These are phyloP conservation scores for Botrytis byssoidea DNA, from an alignment of 2,329 filamentous ascomycete species.

Conservation along the genomic window DNA sequence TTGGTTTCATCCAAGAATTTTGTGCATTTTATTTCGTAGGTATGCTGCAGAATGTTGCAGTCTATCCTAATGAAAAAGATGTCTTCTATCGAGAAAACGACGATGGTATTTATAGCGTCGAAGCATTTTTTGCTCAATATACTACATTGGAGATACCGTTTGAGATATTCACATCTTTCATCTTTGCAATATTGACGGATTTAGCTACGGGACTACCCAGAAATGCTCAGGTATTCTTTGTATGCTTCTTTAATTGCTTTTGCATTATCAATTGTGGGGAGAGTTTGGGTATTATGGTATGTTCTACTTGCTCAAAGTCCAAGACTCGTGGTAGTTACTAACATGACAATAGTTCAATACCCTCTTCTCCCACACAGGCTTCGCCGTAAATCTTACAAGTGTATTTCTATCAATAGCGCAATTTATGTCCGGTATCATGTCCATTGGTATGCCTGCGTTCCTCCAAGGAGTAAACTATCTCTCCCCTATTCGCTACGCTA, in stretches of 20 bases:
- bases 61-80: constrained; percentile 70
- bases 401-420: constrained; percentile 69
- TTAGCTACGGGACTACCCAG: constrained; percentile 65
- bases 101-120: constrained; percentile 68
- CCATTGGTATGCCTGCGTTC: constrained; percentile 64
- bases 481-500: constrained; percentile 67
- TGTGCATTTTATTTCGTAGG: constrained; percentile 71
- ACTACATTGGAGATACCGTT: constrained; percentile 70
- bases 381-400: constrained; percentile 71
- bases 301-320: neutral
- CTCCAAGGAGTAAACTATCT: constrained; percentile 70
- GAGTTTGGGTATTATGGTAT: constrained; percentile 66
- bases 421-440: constrained; percentile 69
- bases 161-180: constrained; percentile 61
- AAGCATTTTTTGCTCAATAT: constrained; percentile 70
- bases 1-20: constrained; percentile 72
- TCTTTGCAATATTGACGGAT: constrained; percentile 64
- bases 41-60: constrained; percentile 76
- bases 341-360: constrained; percentile 61
- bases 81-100: constrained; percentile 77
- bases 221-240: constrained; percentile 64
- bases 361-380: constrained; percentile 70
- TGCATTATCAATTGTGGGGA: constrained; percentile 73
- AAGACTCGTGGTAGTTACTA: neutral
- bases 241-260: constrained; percentile 67